Evolutionary conservation across 139 green algal genomes (phyloP).

Genomic region (Chlamydomonas sphaeroides): DNA sequence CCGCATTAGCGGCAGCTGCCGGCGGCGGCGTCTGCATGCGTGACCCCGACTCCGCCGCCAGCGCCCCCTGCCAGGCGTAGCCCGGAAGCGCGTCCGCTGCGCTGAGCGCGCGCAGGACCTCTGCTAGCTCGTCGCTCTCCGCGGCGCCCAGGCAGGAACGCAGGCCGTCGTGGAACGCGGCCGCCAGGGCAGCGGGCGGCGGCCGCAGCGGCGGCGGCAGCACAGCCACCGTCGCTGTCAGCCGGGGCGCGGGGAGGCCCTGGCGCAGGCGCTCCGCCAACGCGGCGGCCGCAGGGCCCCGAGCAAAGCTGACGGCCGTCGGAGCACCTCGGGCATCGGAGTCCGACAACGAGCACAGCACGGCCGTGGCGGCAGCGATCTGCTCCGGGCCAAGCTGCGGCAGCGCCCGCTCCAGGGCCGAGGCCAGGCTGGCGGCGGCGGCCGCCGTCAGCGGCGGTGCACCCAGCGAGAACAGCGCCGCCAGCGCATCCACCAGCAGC

Average conservation of each 20-base stretch:
- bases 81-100: slow-evolving; percentile 1
- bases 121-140: slow-evolving; percentile 6
- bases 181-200: slow-evolving; percentile 10
- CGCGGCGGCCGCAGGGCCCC: background rate
- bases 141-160: background rate
- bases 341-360: background rate
- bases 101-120: slow-evolving; percentile 4
- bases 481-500: background rate
- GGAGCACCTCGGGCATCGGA: background rate
- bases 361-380: too few relatives aligned
- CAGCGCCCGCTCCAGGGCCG: background rate
- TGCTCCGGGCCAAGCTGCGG: background rate
- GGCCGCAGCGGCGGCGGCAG: slow-evolving; percentile 18
- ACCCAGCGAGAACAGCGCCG: background rate
- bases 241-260: background rate
- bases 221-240: slow-evolving; percentile 6
- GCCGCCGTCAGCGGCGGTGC: background rate
- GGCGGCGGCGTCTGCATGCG: background rate
- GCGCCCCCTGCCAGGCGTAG: slow-evolving; percentile 29
- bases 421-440: too few relatives aligned
- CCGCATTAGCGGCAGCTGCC: too few relatives aligned
- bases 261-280: slow-evolving; percentile 1
- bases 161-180: background rate
- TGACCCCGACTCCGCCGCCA: background rate
- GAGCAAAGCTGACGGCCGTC: too few relatives aligned